phyloP scores from a whole-genome alignment of 2,329 filamentous ascomycete species.

The Verticillium longisporum region DNA sequence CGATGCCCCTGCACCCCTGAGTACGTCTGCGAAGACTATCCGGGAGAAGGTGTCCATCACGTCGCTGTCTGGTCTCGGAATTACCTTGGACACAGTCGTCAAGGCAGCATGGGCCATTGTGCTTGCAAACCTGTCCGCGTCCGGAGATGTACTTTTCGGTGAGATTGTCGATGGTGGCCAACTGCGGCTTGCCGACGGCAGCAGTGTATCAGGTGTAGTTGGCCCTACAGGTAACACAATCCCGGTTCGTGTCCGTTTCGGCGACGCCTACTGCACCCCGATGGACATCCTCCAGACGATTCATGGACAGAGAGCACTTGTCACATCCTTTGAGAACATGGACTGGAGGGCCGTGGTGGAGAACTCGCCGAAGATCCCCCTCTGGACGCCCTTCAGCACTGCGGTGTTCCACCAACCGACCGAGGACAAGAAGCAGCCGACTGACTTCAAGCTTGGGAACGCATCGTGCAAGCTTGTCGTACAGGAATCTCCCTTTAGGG shows the following conservation, averaged over 20 bases:
- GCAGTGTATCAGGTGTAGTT: slow-evolving; percentile 50
- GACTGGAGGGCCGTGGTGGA: slow-evolving; percentile 44
- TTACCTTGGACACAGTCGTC: slow-evolving; percentile 45
- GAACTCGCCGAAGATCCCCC: slow-evolving; percentile 46
- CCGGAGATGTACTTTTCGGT: slow-evolving; percentile 49
- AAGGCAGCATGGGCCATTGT: slow-evolving; percentile 53
- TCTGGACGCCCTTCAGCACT: slow-evolving; percentile 47
- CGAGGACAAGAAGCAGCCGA: slow-evolving; percentile 28
- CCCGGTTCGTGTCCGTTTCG: slow-evolving; percentile 41
- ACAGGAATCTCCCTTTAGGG: slow-evolving; percentile 30
- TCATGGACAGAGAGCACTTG: slow-evolving; percentile 40
- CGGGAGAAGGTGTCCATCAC: slow-evolving; percentile 31
- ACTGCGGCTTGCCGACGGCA: slow-evolving; percentile 28
- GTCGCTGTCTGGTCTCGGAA: slow-evolving; percentile 33
- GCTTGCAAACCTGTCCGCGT: slow-evolving; percentile 41
- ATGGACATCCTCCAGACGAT: slow-evolving; percentile 41
- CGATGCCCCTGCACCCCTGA: slow-evolving; percentile 30
- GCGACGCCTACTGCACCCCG: slow-evolving; percentile 34
- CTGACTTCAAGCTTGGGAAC: slow-evolving; percentile 35
- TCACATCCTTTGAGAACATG: slow-evolving; percentile 42
- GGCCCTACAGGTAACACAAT: slow-evolving; percentile 40
- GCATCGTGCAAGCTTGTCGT: slow-evolving; percentile 37
- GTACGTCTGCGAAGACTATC: slow-evolving; percentile 30
- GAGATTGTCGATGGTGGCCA: slow-evolving; percentile 43
- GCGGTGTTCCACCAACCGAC: slow-evolving; percentile 44